phyloP scores from a whole-genome alignment of 306 rosid species.

The Begonia loranthoides region DNA sequence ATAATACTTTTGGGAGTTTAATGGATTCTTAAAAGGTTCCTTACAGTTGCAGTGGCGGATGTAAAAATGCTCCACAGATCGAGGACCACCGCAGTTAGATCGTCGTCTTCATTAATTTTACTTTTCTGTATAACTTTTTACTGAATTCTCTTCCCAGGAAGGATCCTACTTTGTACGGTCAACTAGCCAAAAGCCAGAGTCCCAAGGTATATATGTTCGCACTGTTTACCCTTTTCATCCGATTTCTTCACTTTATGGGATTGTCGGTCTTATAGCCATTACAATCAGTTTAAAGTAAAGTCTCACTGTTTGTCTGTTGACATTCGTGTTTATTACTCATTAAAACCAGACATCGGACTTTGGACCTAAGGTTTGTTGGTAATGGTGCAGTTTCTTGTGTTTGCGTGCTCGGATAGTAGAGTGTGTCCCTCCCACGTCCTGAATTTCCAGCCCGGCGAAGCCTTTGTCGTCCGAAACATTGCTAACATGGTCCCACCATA shows the following conservation, averaged over 20 bases:
- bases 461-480: slow-evolving; percentile 85
- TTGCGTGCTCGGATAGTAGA: slow-evolving; percentile 96
- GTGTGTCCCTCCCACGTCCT: slow-evolving; percentile 91
- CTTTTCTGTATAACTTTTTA: too few relatives aligned
- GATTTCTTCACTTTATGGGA: too few relatives aligned
- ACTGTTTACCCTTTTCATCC: too few relatives aligned
- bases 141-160: slow-evolving; percentile 34
- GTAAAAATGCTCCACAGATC: too few relatives aligned
- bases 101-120: too few relatives aligned
- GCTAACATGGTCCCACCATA: slow-evolving; percentile 97
- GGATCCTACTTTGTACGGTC: slow-evolving; percentile 46
- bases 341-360: too few relatives aligned
- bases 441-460: slow-evolving; percentile 93
- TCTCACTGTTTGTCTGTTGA: not conserved
- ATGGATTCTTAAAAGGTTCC: not conserved
- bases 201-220: slow-evolving; percentile 59
- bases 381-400: slow-evolving; percentile 65
- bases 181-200: slow-evolving; percentile 73
- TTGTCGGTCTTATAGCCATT: too few relatives aligned
- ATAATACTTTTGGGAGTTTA: not conserved
- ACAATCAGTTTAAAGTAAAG: not conserved
- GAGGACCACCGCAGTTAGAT: too few relatives aligned
- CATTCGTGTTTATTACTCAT: too few relatives aligned
- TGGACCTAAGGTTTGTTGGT: too few relatives aligned
- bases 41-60: not conserved